Evolutionary conservation across 768 basidiomycete species (phyloP).

Genomic region (Russula dissimulans): DNA sequence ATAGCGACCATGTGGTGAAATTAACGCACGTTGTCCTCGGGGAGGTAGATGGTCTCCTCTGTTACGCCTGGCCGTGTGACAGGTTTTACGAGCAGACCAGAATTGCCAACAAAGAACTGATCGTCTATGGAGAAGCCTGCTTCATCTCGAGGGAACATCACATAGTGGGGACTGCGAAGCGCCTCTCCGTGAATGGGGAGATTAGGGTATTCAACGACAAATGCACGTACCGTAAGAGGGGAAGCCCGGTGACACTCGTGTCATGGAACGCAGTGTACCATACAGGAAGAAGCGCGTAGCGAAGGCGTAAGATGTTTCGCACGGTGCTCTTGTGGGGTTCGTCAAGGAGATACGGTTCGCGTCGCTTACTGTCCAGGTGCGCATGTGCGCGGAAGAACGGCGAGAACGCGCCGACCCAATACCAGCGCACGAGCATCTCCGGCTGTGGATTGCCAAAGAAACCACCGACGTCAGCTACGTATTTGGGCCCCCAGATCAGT

Average conservation of each 20-base stretch:
- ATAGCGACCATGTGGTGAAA: neutral
- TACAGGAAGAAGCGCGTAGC: constrained; percentile 81
- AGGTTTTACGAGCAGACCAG: constrained; percentile 87
- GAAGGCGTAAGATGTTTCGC: constrained; percentile 64
- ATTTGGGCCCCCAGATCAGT: neutral
- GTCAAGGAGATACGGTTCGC: constrained; percentile 89
- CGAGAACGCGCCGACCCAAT: constrained; percentile 88
- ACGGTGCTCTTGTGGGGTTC: constrained; percentile 83
- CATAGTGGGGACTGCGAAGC: constrained; percentile 76
- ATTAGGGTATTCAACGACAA: neutral
- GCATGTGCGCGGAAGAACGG: constrained; percentile 99
- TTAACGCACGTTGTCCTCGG: constrained; percentile 63
- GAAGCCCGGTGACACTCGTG: constrained; percentile 69
- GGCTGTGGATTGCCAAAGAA: constrained; percentile 96
- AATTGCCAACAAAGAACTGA: constrained; percentile 85
- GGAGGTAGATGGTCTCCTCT: constrained; percentile 69
- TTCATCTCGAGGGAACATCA: constrained; percentile 84
- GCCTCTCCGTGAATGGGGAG: neutral
- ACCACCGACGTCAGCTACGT: constrained; percentile 89
- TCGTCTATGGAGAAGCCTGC: constrained; percentile 85
- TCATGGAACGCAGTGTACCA: constrained; percentile 99
- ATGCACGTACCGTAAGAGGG: constrained; percentile 62
- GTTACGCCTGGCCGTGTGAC: constrained; percentile 66
- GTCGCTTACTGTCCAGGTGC: constrained; percentile 94
- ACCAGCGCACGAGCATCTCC: constrained; percentile 96